Conservation (phyloP, 1,284 basidiomycete species). For the Naganishia sp. region DNA sequence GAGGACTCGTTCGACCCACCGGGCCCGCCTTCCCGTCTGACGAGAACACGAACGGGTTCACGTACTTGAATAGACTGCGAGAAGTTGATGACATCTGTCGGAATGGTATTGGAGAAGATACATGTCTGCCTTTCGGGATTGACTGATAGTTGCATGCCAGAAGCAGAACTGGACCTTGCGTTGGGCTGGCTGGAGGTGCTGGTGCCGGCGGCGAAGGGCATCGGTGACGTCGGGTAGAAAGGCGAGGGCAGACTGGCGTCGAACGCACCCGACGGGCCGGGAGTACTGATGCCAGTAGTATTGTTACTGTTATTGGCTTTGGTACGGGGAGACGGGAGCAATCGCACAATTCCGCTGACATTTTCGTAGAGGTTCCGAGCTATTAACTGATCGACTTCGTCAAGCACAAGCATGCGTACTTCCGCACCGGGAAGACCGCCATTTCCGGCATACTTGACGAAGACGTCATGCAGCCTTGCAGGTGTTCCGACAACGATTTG, state of each 20-base stretch:
- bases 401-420: conserved; percentile 87
- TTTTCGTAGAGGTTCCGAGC: conserved; percentile 94
- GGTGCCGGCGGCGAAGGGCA: conserved; percentile 58
- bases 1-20: conserved; percentile 57
- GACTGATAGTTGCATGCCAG: conserved; percentile 16
- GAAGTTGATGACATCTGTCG: conserved; percentile 58
- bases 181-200: conserved; percentile 26
- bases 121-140: conserved; percentile 86
- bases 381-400: conserved; percentile 97
- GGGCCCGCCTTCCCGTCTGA: conserved; percentile 78
- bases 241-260: conserved; percentile 56
- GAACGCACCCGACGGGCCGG: conserved; percentile 46
- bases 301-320: conserved; percentile 50
- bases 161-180: conserved; percentile 16
- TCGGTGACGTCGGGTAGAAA: conserved; percentile 57
- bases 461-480: conserved; percentile 89
- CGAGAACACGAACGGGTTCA: conserved; percentile 93
- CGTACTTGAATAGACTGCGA: conserved; percentile 66
- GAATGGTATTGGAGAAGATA: conserved; percentile 72
- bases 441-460: conserved; percentile 63
- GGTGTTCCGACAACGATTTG: conserved; percentile 96
- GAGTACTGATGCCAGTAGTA: conserved; percentile 33
- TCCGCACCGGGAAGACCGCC: conserved; percentile 67
- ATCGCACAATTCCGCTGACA: conserved; percentile 86
- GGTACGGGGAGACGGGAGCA: conserved; percentile 76